Conservation (phyloP, 2,329 filamentous ascomycete species). For the Aureobasidium zeae region DNA sequence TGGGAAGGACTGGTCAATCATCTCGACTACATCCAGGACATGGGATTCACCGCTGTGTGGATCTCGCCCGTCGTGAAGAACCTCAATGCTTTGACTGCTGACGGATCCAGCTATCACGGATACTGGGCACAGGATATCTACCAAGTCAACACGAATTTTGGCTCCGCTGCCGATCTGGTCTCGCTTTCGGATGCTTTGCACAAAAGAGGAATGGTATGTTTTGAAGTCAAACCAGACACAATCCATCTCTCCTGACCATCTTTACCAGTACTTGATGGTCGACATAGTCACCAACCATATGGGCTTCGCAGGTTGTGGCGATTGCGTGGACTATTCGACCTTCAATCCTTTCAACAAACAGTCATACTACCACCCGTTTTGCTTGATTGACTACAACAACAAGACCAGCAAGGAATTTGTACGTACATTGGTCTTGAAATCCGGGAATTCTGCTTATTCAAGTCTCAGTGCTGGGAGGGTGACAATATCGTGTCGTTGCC, state of each 20-base stretch:
- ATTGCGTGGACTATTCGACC: conserved; percentile 25
- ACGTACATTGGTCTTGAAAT: not conserved
- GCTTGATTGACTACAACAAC: conserved; percentile 47
- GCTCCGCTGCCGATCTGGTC: conserved; percentile 30
- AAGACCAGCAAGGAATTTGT: conserved; percentile 26
- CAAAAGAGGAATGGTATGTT: conserved; percentile 28
- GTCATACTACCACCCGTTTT: conserved; percentile 44
- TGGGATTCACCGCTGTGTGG: conserved; percentile 50
- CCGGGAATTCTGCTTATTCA: not conserved
- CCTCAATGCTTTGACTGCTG: conserved; percentile 27
- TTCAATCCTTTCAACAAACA: conserved; percentile 34
- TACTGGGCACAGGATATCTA: conserved; percentile 47
- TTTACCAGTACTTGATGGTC: conserved; percentile 30
- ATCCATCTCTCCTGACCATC: conserved; percentile 16
- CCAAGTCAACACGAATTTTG: conserved; percentile 30
- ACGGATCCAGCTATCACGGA: conserved; percentile 43
- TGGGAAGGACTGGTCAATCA: conserved; percentile 50
- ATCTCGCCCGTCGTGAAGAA: conserved; percentile 48
- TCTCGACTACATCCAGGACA: conserved; percentile 54
- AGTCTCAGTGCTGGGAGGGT: conserved; percentile 28
- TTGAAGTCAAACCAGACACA: not conserved
- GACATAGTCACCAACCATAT: conserved; percentile 32
- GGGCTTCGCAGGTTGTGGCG: conserved; percentile 26
- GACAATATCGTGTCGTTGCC: conserved; percentile 47
- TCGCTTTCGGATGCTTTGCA: conserved; percentile 29